Evolutionary conservation across 1,284 basidiomycete genomes (phyloP).

Genomic region (Austroboletus rostrupii): DNA sequence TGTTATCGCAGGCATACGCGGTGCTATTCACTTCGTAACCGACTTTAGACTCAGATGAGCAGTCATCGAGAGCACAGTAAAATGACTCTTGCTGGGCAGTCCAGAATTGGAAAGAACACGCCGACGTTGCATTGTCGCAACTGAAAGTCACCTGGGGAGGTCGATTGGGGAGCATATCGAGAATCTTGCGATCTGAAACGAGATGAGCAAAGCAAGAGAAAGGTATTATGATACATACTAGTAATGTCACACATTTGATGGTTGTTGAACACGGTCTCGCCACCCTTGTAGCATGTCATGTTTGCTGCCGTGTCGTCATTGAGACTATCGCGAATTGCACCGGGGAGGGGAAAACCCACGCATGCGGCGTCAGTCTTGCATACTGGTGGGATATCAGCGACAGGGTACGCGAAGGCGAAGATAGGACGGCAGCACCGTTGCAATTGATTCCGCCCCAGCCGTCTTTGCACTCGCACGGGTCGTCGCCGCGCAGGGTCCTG

Average conservation of each 20-base stretch:
- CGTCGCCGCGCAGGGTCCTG: slow-evolving; percentile 74
- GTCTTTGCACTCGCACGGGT: slow-evolving; percentile 84
- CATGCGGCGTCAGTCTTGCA: slow-evolving; percentile 83
- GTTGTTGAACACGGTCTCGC: slow-evolving; percentile 86
- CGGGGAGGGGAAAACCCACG: slow-evolving; percentile 65
- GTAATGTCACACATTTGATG: slow-evolving; percentile 99
- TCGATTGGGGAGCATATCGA: slow-evolving; percentile 83
- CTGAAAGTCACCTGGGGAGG: slow-evolving; percentile 95
- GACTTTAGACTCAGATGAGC: slow-evolving; percentile 46
- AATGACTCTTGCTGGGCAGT: slow-evolving; percentile 91
- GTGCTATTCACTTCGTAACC: slow-evolving; percentile 74
- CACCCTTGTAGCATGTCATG: slow-evolving; percentile 93
- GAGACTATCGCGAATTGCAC: slow-evolving; percentile 39
- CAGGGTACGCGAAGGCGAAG: not conserved
- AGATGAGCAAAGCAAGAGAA: not conserved
- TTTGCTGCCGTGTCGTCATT: slow-evolving; percentile 48
- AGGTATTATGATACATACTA: slow-evolving; percentile 50
- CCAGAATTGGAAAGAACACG: slow-evolving; percentile 97
- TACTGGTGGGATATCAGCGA: slow-evolving; percentile 46
- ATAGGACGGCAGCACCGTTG: slow-evolving; percentile 62
- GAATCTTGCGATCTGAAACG: slow-evolving; percentile 75
- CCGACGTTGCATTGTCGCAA: slow-evolving; percentile 58
- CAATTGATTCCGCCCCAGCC: slow-evolving; percentile 97
- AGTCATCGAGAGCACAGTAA: slow-evolving; percentile 82
- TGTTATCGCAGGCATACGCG: slow-evolving; percentile 73